Base-by-base conservation (phyloP, 257 asterid genomes). In the Rauvolfia tetraphylla region DNA sequence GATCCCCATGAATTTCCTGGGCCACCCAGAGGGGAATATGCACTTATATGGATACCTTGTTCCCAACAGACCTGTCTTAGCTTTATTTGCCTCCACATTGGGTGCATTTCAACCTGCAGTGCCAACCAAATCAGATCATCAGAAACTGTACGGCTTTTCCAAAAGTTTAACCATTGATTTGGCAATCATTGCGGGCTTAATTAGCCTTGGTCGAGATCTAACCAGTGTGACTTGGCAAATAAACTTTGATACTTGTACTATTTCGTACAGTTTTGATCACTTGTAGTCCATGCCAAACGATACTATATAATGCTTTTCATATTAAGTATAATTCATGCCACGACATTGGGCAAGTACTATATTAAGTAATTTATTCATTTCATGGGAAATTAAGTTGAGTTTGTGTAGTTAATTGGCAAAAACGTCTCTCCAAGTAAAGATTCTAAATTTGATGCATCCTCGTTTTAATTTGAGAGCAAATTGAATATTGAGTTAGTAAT, bases 1-100 rank as follows among this genome's bases (percentile, higher is more conserved):
- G 97, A 88, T 12, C 97, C 98, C 97, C 97, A 93, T 39, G 68
- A 76, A 66, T 89, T 92, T 53, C 98, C 98, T 10, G 95, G 96
- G 10, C 86, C 98, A 4, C 96, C 97, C 1, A 91, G 90, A 27
- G 96, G 88, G 5, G 98, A 92, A 63, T 92, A 92, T 0, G 96
- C 97, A 66, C 96, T 92, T 2, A 89, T 88, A 72, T 90, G 97
- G 75, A 93, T 92, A 9, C 85, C 74, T 66, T 87, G 59, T 7
- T 87, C 89, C 71, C 81, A 42, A 77, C 96, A 92, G 38, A 76
- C 76, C 15, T 84, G 84, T 76, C 93, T 82, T 3, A 93, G 74
- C 85, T 85, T 90, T 44, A 77, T 79, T 53, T 93, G 98, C 87
- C 89, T 89, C 98, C 98, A 93, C 91, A 90, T 89, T 4, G 96